Percentiles rank a stretch among this genome's conserved stretches.
Conservation (phyloP, 768 basidiomycete species). For the Tulasnella sp. region DNA sequence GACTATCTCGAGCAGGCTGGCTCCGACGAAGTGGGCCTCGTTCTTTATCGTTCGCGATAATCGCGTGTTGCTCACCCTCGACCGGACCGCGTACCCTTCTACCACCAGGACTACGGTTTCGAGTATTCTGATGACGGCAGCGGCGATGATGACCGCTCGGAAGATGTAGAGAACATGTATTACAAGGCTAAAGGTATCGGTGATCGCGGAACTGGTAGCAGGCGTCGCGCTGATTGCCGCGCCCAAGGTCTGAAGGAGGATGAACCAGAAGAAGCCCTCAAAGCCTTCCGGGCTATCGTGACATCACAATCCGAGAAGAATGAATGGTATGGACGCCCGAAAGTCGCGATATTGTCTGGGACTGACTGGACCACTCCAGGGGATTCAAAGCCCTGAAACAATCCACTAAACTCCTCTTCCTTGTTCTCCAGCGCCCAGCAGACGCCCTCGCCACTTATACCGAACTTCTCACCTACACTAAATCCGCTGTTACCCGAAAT, state of each 20-base stretch:
- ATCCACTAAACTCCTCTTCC: slow-evolving; percentile 88
- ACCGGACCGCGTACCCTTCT: slow-evolving; percentile 25
- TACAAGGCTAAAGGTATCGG: slow-evolving; percentile 86
- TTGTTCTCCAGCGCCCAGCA: slow-evolving; percentile 68
- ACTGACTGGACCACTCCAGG: slow-evolving; percentile 46
- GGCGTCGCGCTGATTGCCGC: neutral
- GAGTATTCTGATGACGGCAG: slow-evolving; percentile 87
- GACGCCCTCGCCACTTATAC: slow-evolving; percentile 85
- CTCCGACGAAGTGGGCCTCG: slow-evolving; percentile 64
- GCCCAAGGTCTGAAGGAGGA: slow-evolving; percentile 87
- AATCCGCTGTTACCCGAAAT: slow-evolving; percentile 90
- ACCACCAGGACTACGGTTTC: slow-evolving; percentile 75
- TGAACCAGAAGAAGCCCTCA: slow-evolving; percentile 83
- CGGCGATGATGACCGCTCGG: slow-evolving; percentile 70
- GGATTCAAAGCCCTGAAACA: slow-evolving; percentile 99
- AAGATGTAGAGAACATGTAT: slow-evolving; percentile 96
- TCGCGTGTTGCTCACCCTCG: slow-evolving; percentile 3
- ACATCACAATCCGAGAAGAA: slow-evolving; percentile 88
- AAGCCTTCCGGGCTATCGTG: slow-evolving; percentile 84
- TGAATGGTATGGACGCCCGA: slow-evolving; percentile 66
- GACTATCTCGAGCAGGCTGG: slow-evolving; percentile 83
- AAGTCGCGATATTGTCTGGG: neutral
- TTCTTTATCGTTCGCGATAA: slow-evolving; percentile 24
- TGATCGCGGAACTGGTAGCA: neutral
- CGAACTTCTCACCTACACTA: slow-evolving; percentile 86